Base-by-base conservation (phyloP, 768 basidiomycete genomes). In the Termitomyces eurrhizus region DNA sequence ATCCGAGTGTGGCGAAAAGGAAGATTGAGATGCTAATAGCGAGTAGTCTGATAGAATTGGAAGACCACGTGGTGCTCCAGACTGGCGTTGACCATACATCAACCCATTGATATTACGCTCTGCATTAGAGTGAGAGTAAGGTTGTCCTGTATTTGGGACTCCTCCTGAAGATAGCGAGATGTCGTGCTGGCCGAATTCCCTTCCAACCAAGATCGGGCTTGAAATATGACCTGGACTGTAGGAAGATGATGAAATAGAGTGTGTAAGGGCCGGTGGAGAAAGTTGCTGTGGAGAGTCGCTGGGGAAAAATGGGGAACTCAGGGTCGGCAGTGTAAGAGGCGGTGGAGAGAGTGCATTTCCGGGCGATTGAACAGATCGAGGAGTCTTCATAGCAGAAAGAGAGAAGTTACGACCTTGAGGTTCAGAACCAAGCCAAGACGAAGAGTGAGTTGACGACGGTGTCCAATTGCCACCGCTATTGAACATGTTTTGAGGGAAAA, bases 261-360 rank as follows among this genome's bases (percentile, higher is more conserved):
- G 57, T 4, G 59, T 60, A 52, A 54, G 65, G 26, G 65, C 64
- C 56, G 74, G 68, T 51, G 74, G 58, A 74, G 60, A 71, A 65
- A 60, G 72, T 70, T 56, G 67, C 66, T 55, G 75, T 72, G 7
- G 73, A 41, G 69, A 68, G 56, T 75, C 73, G 46, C 65, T 63
- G 24, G 86, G 86, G 69, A 77, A 83, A 72, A 84, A 87, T 12
- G 86, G 80, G 9, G 84, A 77, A 62, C 71, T 84, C 42, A 86
- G 77, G 16, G 86, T 86, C 45, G 82, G 80, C 68, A 87, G 80
- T 6, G 56, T 41, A 70, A 67, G 41, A 70, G 66, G 13, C 52
- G 61, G 24, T 63, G 70, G 49, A 61, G 52, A 44, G 11, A 66
- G 46, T 64, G 70, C 48, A 49, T 63, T 67, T 35, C 56, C 54